Base-by-base conservation (phyloP, 78 protist genomes). In the Tieghemostelium lacteum region DNA sequence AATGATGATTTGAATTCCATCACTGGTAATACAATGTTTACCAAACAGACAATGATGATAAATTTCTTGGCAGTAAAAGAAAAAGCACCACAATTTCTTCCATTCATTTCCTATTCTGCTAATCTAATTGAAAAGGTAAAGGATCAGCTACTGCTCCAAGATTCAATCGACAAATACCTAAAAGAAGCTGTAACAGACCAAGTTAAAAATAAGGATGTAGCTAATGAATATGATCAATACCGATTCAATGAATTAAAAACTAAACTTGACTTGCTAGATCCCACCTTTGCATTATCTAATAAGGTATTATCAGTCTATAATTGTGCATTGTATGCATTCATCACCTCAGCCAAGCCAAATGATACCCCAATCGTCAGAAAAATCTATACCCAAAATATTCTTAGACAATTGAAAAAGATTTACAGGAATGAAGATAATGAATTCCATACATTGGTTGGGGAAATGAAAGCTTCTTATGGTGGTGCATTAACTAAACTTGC, bases 241-340 rank as follows among this genome's bases (percentile, higher is more conserved):
- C 3, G 71, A 34, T 64, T 64, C 22, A 10, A 2, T 8, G 71
- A 64, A 33, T 64, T 64, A 19, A 64, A 64, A 36, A 36, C 52
- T 37, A 64, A 64, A 64, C 71, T 64, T n/a, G 71, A 64, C 36
- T 19, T 64, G 1, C 49, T 64, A 17, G 28, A 64, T 31, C 71
- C 71, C 5, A 64, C 29, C 34, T 10, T 34, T 36, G 2, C 5
- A 4, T 19, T 64, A 5, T 31, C 50, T 8, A 36, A 36, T 10
- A 45, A 6, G 10, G 10, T 45, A 45, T 45, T 14, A 14, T 6
- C 10, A 45, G 6, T 6, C n/a, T 45, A 45, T 10, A 6, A 45
- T 45, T 45, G 52, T 24, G 22, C 58, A 10, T 12, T 20, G 17
- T 10, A 28, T 22, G 67, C 67, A 62, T 62, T 62, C 10, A n/a